phyloP scores from a whole-genome alignment of 1,284 basidiomycete species.

The Ustilago trichophora region DNA sequence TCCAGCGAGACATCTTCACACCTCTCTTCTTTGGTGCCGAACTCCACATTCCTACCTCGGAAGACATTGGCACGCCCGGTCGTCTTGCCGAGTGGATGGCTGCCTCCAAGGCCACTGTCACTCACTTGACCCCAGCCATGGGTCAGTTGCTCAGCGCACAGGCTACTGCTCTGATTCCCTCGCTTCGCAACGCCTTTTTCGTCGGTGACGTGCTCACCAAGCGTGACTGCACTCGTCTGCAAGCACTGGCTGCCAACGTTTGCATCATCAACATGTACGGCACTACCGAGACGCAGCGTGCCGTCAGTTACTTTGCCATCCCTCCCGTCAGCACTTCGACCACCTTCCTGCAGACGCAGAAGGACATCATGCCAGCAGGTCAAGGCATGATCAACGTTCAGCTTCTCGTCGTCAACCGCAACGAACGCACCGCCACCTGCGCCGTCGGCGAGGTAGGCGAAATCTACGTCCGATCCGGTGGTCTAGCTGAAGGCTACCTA shows the following conservation, averaged over 20 bases:
- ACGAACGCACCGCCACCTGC: conserved; percentile 86
- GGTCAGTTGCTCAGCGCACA: conserved; percentile 97
- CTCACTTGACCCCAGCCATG: conserved; percentile 94
- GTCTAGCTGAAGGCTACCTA: conserved; percentile 93
- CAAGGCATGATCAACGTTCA: conserved; percentile 98
- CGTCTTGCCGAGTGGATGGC: conserved; percentile 99
- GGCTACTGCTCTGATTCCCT: conserved; percentile 86
- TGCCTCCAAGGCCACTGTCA: conserved; percentile 78
- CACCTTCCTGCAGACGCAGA: conserved; percentile 91
- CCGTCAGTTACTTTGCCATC: conserved; percentile 96
- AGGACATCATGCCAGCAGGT: conserved; percentile 98
- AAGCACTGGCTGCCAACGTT: conserved; percentile 90
- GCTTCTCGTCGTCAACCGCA: conserved; percentile 93
- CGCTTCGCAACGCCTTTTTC: conserved; percentile 91
- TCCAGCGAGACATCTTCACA: conserved; percentile 99
- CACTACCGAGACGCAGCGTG: conserved; percentile 98
- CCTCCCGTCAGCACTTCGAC: conserved; percentile 84
- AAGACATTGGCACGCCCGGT: conserved; percentile 97
- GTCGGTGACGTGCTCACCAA: conserved; percentile 99
- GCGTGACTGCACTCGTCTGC: conserved; percentile 93
- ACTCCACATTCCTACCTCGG: conserved; percentile 93
- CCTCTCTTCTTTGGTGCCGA: conserved; percentile 96
- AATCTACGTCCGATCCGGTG: conserved; percentile 96
- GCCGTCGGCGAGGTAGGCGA: conserved; percentile 97
- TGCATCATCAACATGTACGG: conserved; percentile 98